A percentile compares a stretch with the other conserved stretches of the same genome.
phyloP scores from a whole-genome alignment of 805 yeast genomes.

The Zygosaccharomyces siamensis region DNA sequence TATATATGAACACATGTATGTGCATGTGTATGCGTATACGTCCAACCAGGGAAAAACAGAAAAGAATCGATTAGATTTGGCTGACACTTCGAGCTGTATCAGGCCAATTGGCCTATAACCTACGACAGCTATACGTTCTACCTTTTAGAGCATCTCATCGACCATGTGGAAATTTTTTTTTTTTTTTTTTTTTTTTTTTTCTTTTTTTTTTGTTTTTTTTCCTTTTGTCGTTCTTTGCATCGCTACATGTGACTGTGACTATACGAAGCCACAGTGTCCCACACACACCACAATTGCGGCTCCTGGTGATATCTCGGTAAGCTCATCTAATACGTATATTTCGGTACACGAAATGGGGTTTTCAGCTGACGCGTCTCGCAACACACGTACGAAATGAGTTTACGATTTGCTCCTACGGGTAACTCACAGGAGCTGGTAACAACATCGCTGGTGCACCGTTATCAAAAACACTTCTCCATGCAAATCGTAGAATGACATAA shows the following conservation, averaged over 20 bases:
- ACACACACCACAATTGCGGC: neutral
- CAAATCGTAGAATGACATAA: conserved; percentile 6
- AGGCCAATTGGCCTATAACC: neutral
- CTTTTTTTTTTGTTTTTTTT: too few species aligned
- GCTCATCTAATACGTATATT: neutral
- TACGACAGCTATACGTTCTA: neutral
- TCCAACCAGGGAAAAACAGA: neutral
- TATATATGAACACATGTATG: neutral
- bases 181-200: conserved; percentile 1
- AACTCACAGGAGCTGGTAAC: conserved; percentile 3
- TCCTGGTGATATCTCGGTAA: neutral
- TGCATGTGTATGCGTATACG: neutral
- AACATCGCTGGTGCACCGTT: neutral
- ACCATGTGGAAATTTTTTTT: conserved; percentile 1
- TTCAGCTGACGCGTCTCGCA: neutral
- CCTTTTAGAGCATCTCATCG: neutral
- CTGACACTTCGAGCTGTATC: neutral
- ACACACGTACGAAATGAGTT: neutral
- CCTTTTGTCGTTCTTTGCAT: neutral
- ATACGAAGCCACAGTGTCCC: conserved; percentile 1
- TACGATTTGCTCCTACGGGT: neutral
- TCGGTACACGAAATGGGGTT: neutral
- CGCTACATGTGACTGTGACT: neutral
- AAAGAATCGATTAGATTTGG: neutral
- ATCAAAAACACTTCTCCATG: conserved; percentile 17